Evolutionary conservation across 768 basidiomycete genomes (phyloP), one percentile per base, ranked within the genome.

Genomic region (Pseudohyphozyma bogoriensis): DNA sequence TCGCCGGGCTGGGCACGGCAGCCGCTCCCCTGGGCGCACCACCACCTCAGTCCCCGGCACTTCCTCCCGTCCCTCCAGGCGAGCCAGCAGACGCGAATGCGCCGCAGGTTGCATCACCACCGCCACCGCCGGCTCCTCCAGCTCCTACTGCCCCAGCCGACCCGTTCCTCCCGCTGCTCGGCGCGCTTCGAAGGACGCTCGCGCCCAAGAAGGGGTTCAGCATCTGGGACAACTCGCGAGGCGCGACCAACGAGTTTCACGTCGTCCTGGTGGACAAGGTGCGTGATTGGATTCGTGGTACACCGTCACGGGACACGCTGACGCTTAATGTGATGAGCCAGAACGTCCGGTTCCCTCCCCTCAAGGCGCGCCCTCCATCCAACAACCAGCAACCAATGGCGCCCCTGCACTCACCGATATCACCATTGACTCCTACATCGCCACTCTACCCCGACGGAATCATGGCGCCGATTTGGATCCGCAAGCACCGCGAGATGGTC

Each of bases 401-500:
- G 10, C 51, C 69, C 49, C 58, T 68, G 26, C 91, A 89, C 74
- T 97, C 93, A 0, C 91, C 91, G 0, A 78, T 97, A n/a, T 96
- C 91, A 0, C 95, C 95, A 0, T 76, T 96, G 42, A 87, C 87
- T 0, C 85, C 85, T 0, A 79, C 85, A 1, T 95, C 91, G 0
- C 93, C 95, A 0, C 77, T 95, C 12, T 82, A 89, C 73, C 95
- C 95, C 0, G 95, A 99, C 71, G 95, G 95, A 0, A 76, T 99
- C 56, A 89, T 99, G 55, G 90, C 95, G 4, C 95, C 95, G 1
- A 89, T 97, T 72, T 99, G 95, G 95, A 83, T 97, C 36, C 81
- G 91, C 46, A 99, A 97, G 74, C 95, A 99, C 70, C 87, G 87
- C 0, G 83, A 87, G 1, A 83, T 95, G 35, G 75, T 96, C 0